Conservation (phyloP, 2,329 filamentous ascomycete genomes). For the Coniochaeta sp. region DNA sequence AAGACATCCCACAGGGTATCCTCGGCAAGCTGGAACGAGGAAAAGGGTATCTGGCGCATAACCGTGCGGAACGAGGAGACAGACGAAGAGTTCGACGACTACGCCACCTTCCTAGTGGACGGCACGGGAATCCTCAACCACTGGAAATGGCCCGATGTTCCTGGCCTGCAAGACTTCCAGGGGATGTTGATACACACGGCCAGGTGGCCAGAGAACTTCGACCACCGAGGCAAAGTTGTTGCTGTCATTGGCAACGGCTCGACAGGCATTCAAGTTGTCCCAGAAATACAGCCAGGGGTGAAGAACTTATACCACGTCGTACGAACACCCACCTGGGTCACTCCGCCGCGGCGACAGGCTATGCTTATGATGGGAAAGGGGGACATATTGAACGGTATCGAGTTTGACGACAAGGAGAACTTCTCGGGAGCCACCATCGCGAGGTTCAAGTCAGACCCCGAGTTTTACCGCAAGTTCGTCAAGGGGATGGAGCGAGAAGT, state of each 20-base stretch:
- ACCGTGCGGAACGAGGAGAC: conserved; percentile 30
- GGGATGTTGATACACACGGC: conserved; percentile 47
- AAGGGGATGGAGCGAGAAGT: conserved; percentile 38
- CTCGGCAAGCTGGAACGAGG: conserved; percentile 37
- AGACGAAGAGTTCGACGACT: conserved; percentile 32
- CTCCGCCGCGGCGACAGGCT: conserved; percentile 24
- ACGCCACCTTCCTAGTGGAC: conserved; percentile 41
- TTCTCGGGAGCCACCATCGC: conserved; percentile 36
- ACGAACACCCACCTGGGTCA: conserved; percentile 35
- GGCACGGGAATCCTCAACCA: conserved; percentile 49
- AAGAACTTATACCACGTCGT: conserved; percentile 30
- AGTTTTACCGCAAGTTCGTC: conserved; percentile 38
- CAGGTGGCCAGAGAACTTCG: conserved; percentile 42
- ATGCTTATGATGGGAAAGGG: conserved; percentile 31
- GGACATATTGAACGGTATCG: conserved; percentile 28
- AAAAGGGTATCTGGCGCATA: conserved; percentile 33
- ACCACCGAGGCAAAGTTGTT: conserved; percentile 42
- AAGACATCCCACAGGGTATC: conserved; percentile 34
- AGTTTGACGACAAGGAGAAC: conserved; percentile 34
- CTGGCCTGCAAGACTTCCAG: conserved; percentile 36
- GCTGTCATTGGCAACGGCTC: conserved; percentile 52
- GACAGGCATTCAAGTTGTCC: conserved; percentile 46
- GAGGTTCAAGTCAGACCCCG: conserved; percentile 37
- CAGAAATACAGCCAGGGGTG: conserved; percentile 36
- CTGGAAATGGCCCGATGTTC: conserved; percentile 45